phyloP scores from a whole-genome alignment of 2,329 filamentous ascomycete species.

The Pseudofabraea citricarpa region DNA sequence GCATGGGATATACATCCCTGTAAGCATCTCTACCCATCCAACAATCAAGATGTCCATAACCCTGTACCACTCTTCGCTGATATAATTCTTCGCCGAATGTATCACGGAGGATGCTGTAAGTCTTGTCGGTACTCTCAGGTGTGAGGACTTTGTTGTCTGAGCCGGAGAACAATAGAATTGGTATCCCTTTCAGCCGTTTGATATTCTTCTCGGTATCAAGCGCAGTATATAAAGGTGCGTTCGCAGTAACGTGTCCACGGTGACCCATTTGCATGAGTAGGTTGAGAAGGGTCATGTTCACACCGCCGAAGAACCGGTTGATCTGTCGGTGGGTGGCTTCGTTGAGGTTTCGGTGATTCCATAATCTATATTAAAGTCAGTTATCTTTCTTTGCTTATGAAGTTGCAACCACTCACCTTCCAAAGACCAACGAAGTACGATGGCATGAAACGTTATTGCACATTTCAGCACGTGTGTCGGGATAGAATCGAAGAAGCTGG shows the following conservation, averaged over 20 bases:
- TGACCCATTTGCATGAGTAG: constrained; percentile 53
- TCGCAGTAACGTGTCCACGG: constrained; percentile 45
- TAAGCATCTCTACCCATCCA: constrained; percentile 58
- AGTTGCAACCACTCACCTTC: constrained; percentile 35
- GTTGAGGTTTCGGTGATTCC: constrained; percentile 62
- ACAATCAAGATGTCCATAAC: constrained; percentile 57
- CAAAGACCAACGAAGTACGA: constrained; percentile 54
- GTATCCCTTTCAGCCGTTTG: constrained; percentile 43
- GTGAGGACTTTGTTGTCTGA: constrained; percentile 52
- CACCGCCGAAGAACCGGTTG: constrained; percentile 56
- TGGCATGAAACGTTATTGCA: constrained; percentile 60
- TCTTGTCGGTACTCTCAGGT: constrained; percentile 46
- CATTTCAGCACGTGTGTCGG: constrained; percentile 47
- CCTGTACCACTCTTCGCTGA: constrained; percentile 45
- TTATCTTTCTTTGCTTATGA: neutral
- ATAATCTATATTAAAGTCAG: constrained; percentile 31
- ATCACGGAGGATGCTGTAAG: constrained; percentile 48
- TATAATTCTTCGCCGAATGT: constrained; percentile 46
- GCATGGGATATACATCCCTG: constrained; percentile 53
- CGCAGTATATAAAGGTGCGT: constrained; percentile 40
- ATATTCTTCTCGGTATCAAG: constrained; percentile 49
- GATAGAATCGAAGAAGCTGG: constrained; percentile 53
- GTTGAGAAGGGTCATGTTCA: constrained; percentile 52
- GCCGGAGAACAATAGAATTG: constrained; percentile 52
- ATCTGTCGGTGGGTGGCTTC: constrained; percentile 59